These are phyloP conservation scores for Vicia faba DNA, from an alignment of 306 rosid species.

Conservation along the genomic window DNA sequence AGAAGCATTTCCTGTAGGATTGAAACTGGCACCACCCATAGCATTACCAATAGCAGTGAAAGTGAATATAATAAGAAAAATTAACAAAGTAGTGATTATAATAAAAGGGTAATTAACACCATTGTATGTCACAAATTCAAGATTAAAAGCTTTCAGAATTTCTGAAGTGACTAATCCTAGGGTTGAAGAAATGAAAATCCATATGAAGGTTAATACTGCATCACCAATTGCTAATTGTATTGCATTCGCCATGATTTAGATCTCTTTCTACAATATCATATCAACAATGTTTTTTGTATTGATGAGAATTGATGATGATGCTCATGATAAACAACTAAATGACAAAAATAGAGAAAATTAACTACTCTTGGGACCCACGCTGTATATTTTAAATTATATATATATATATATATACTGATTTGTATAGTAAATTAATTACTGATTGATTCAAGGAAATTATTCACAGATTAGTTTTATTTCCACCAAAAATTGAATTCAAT, in stretches of 20 bases:
- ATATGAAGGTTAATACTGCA: conserved; percentile 58
- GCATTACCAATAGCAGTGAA: conserved; percentile 62
- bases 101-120: conserved; percentile 47
- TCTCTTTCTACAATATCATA: neutral
- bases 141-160: conserved; percentile 40
- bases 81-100: conserved; percentile 52
- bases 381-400: too few relatives aligned
- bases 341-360: too few relatives aligned
- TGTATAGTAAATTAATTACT: too few relatives aligned
- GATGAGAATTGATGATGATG: too few relatives aligned
- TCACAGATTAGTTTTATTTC: too few relatives aligned
- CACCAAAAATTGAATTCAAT: too few relatives aligned
- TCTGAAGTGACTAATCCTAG: conserved; percentile 53
- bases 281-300: too few relatives aligned
- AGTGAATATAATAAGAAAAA: conserved; percentile 53
- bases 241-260: conserved; percentile 43
- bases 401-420: too few relatives aligned
- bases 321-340: too few relatives aligned
- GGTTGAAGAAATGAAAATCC: conserved; percentile 64
- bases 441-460: too few relatives aligned
- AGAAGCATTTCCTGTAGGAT: conserved; percentile 80
- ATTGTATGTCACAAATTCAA: conserved; percentile 30
- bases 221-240: conserved; percentile 72
- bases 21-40: conserved; percentile 91
- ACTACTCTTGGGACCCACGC: too few relatives aligned